Percentiles rank a stretch among this genome's conserved stretches.
These are phyloP conservation scores for Carpinus viminea DNA, from an alignment of 306 rosid genomes.

Conservation along the genomic window DNA sequence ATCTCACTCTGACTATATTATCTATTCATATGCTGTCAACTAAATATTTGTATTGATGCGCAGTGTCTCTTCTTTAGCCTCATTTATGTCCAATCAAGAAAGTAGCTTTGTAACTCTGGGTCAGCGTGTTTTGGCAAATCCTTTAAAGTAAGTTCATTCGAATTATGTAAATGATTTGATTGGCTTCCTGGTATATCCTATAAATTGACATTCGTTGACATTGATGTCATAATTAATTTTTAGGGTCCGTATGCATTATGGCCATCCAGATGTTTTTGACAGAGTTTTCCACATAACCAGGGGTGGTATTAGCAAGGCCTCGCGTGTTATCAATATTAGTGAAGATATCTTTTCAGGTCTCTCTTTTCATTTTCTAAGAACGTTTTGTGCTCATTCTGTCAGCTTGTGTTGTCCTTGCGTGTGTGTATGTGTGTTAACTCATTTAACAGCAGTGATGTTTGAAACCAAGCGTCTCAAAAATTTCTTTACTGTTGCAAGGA, in stretches of 20 bases:
- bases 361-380: constrained; percentile 7
- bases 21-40: not conserved
- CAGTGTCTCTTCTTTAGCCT: constrained; percentile 96
- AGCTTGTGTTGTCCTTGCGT: not conserved
- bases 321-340: constrained; percentile 89
- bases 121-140: constrained; percentile 94
- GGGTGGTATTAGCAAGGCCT: constrained; percentile 97
- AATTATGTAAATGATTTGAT: constrained; percentile 17
- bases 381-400: not conserved
- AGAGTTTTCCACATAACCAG: constrained; percentile 91
- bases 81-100: constrained; percentile 92
- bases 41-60: constrained; percentile 24
- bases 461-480: not conserved
- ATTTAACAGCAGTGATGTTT: not conserved
- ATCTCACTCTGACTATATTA: constrained; percentile 7
- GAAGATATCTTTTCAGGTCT: constrained; percentile 90
- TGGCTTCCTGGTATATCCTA: constrained; percentile 18
- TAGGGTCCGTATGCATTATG: constrained; percentile 98
- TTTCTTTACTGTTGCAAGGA: not conserved
- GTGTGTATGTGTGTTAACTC: not conserved
- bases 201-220: not conserved
- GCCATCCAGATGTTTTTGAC: constrained; percentile 97
- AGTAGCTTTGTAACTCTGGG: constrained; percentile 90
- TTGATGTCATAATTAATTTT: constrained; percentile 25
- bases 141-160: constrained; percentile 71